Evolutionary conservation across 345 rosid species (phyloP).

Genomic region (Citrus unshiu): DNA sequence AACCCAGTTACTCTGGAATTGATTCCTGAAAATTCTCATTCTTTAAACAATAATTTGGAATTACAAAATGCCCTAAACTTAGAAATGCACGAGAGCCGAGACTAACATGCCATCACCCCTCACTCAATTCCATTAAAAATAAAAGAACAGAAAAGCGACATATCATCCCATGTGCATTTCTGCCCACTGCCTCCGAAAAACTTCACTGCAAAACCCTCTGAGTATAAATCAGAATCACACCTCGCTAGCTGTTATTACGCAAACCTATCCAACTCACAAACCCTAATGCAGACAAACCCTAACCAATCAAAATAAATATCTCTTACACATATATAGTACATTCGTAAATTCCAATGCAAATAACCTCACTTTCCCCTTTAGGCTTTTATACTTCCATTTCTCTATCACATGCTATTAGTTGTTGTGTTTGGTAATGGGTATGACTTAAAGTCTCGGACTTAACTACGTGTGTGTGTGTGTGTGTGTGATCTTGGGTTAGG

Average conservation of each 20-base stretch:
- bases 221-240: slow-evolving; percentile 15
- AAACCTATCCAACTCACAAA: slow-evolving; percentile 26
- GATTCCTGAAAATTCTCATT: slow-evolving; percentile 29
- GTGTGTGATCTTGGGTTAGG: neutral
- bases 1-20: slow-evolving; percentile 29
- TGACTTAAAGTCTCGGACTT: slow-evolving; percentile 15
- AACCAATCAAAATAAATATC: slow-evolving; percentile 25
- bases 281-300: slow-evolving; percentile 29
- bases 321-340: slow-evolving; percentile 27
- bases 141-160: slow-evolving; percentile 36
- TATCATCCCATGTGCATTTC: slow-evolving; percentile 53
- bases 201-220: slow-evolving; percentile 1
- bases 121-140: slow-evolving; percentile 21
- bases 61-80: slow-evolving; percentile 28
- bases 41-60: slow-evolving; percentile 39
- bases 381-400: neutral
- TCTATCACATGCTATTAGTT: slow-evolving; percentile 6
- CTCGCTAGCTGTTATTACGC: slow-evolving; percentile 16
- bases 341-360: slow-evolving; percentile 26
- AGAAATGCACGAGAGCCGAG: slow-evolving; percentile 20
- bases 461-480: too few relatives aligned
- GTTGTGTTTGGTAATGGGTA: slow-evolving; percentile 8
- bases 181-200: slow-evolving; percentile 15
- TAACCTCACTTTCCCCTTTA: slow-evolving; percentile 31
- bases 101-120: slow-evolving; percentile 37